Evolutionary conservation across 75 land plant species (phyloP).

Genomic region (Azolla pinnata): DNA sequence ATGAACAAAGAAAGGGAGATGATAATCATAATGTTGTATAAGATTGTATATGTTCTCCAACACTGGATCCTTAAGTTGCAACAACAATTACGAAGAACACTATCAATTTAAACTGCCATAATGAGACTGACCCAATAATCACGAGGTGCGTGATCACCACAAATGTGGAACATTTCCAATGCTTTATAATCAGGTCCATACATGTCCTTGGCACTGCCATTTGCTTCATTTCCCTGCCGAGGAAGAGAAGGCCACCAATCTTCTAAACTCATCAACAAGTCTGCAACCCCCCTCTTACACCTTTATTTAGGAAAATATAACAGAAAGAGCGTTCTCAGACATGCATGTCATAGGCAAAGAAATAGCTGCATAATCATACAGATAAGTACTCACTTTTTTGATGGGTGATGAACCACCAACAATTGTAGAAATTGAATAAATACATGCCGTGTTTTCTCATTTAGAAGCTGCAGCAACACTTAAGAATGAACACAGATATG

Average conservation of each 20-base stretch:
- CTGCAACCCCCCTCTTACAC: conserved; percentile 78
- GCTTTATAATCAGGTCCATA: conserved; percentile 15
- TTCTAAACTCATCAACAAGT: conserved; percentile 61
- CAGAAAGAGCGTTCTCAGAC: too few species aligned
- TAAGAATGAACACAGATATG: too few species aligned
- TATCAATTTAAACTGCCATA: too few species aligned
- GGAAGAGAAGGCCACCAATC: conserved; percentile 42
- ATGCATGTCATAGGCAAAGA: too few species aligned
- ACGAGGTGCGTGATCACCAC: conserved; percentile 77
- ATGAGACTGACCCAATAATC: conserved; percentile 87
- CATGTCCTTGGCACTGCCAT: neutral
- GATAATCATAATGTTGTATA: too few species aligned
- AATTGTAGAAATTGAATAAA: conserved; percentile 74
- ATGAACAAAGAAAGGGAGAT: too few species aligned
- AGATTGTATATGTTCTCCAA: too few species aligned
- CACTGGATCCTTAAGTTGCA: too few species aligned
- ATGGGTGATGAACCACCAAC: conserved; percentile 85
- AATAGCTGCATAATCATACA: too few species aligned
- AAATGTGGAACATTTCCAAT: conserved; percentile 37
- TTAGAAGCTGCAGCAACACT: conserved; percentile 81
- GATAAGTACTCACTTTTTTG: conserved; percentile 54
- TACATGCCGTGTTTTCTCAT: conserved; percentile 47
- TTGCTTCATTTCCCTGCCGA: too few species aligned
- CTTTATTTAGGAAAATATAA: too few species aligned
- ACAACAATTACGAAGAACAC: too few species aligned